Evolutionary conservation across 2,329 filamentous ascomycete genomes (phyloP).

Genomic region (Alternaria solani): DNA sequence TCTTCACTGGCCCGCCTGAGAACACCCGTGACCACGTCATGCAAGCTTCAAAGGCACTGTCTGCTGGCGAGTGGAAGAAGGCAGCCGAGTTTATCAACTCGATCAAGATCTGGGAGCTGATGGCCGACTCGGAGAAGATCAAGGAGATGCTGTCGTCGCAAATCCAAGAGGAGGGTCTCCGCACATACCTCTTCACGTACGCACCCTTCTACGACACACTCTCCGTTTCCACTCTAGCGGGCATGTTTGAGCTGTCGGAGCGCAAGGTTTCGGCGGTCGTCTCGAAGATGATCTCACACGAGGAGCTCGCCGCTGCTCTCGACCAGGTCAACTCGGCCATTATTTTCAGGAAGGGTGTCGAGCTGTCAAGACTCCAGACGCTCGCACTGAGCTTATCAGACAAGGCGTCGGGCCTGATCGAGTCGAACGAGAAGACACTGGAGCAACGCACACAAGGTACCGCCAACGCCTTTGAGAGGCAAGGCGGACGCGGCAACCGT

Average conservation of each 20-base stretch:
- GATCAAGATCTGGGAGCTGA: conserved; percentile 99
- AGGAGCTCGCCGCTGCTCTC: conserved; percentile 93
- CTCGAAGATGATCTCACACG: conserved; percentile 99
- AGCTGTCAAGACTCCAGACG: conserved; percentile 94
- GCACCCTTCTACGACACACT: conserved; percentile 99
- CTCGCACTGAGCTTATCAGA: conserved; percentile 92
- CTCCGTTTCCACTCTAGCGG: conserved; percentile 80
- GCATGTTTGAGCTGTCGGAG: conserved; percentile 93
- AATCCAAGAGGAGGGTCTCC: conserved; percentile 97
- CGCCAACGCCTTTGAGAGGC: conserved; percentile 92
- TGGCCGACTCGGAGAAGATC: conserved; percentile 90
- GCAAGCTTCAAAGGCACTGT: conserved; percentile 96
- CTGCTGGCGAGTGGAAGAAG: conserved; percentile 98
- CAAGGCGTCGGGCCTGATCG: conserved; percentile 95
- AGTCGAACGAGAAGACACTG: conserved; percentile 95
- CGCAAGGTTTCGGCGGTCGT: conserved; percentile 94
- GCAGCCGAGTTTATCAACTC: conserved; percentile 90
- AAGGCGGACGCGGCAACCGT: conserved; percentile 81
- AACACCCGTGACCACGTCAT: conserved; percentile 99
- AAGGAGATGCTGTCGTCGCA: conserved; percentile 97
- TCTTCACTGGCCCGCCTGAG: conserved; percentile 97
- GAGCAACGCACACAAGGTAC: conserved; percentile 97
- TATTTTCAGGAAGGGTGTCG: conserved; percentile 99
- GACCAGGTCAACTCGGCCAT: conserved; percentile 98
- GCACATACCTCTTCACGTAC: conserved; percentile 99